Evolutionary conservation across 805 yeast species (phyloP).

Genomic region (Metschnikowia reukaufii): DNA sequence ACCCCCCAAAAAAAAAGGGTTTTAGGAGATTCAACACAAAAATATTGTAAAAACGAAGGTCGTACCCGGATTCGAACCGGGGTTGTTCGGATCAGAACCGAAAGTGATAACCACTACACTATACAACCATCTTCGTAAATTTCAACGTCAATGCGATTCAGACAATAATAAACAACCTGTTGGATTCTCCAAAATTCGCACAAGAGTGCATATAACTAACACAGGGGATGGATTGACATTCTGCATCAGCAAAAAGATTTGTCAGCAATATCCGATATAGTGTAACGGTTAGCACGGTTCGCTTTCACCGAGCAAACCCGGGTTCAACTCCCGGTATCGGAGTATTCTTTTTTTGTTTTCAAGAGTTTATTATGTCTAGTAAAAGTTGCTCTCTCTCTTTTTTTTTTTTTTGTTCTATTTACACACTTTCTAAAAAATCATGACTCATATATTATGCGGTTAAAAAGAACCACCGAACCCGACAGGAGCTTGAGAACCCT

Average conservation of each 20-base stretch:
- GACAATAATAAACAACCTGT: no score
- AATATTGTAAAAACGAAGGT: slow-evolving; percentile 37
- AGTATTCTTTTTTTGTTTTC: slow-evolving; percentile 27
- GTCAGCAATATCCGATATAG: slow-evolving; percentile 55
- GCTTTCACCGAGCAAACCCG: slow-evolving; percentile 83
- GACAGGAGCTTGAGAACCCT: slow-evolving; percentile 43
- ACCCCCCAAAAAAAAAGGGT: no score
- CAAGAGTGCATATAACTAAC: no score
- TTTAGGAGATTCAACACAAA: not conserved
- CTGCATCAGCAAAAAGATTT: no score
- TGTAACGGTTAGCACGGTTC: slow-evolving; percentile 83
- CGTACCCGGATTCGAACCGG: slow-evolving; percentile 87
- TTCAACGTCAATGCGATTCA: no score
- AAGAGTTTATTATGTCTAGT: no score
- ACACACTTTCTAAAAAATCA: not conserved
- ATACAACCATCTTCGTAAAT: slow-evolving; percentile 38
- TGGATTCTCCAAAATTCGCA: no score
- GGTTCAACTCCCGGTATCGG: slow-evolving; percentile 89
- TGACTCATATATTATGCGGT: not conserved
- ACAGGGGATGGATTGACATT: no score
- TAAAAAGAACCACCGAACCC: slow-evolving; percentile 46
- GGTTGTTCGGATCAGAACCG: slow-evolving; percentile 82
- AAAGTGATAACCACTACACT: slow-evolving; percentile 82
- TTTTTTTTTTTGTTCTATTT: not conserved
- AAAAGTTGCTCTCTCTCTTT: no score